Evolutionary conservation across 805 yeast species (phyloP).

Genomic region (Cephaloascus albidus): DNA sequence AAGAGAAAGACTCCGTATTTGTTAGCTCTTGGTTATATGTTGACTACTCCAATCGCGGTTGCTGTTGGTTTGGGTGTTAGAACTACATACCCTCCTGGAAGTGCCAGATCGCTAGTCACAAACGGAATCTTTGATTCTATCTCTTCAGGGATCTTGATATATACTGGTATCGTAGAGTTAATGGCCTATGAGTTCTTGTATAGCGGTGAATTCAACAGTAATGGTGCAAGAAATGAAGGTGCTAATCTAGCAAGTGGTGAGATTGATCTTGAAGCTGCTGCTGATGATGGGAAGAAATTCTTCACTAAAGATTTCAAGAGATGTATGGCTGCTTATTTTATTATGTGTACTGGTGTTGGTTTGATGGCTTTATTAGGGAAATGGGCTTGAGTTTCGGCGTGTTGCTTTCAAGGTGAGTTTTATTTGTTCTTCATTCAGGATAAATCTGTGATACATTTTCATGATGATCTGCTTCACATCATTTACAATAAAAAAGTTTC

Average conservation of each 20-base stretch:
- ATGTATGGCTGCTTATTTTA: conserved; percentile 41
- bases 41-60: conserved; percentile 67
- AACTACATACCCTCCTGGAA: conserved; percentile 46
- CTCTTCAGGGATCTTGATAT: conserved; percentile 70
- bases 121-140: conserved; percentile 70
- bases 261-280: no score
- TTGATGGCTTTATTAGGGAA: conserved; percentile 70
- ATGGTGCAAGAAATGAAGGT: no score
- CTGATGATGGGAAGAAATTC: no score
- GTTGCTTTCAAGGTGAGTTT: no score
- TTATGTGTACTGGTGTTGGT: conserved; percentile 62
- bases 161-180: conserved; percentile 70
- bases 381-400: conserved; percentile 59
- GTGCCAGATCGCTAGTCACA: conserved; percentile 49
- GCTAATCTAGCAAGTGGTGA: no score
- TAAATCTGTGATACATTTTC: no score
- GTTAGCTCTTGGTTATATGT: conserved; percentile 35
- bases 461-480: no score
- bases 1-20: conserved; percentile 51
- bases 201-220: conserved; percentile 56
- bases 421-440: no score
- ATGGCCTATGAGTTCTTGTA: conserved; percentile 71
- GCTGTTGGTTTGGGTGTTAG: conserved; percentile 77
- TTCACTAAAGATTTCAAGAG: no score
- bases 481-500: no score